phyloP scores from a whole-genome alignment of 306 rosid genomes.

The Castanopsis chinensis region DNA sequence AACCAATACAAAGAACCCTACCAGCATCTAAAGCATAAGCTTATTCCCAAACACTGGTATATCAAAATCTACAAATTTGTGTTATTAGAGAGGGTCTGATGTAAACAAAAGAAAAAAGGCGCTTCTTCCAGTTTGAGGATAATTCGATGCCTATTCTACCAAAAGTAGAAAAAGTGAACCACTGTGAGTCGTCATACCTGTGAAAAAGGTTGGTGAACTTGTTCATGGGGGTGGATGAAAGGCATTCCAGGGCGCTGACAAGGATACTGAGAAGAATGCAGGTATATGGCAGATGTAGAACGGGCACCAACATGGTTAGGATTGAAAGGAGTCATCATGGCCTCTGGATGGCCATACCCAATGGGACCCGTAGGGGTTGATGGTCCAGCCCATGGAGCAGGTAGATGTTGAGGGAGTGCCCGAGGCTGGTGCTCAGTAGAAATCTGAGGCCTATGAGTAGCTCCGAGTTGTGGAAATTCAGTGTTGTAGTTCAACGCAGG shows the following conservation, averaged over 20 bases:
- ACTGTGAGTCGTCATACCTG: constrained; percentile 50
- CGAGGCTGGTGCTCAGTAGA: constrained; percentile 74
- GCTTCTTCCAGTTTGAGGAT: background rate
- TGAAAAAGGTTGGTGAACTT: constrained; percentile 75
- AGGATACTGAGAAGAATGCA: constrained; percentile 89
- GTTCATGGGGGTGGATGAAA: constrained; percentile 76
- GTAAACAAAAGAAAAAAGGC: background rate
- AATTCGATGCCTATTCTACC: background rate
- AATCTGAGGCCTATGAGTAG: constrained; percentile 77
- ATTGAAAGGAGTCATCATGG: constrained; percentile 69
- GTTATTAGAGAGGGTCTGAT: background rate
- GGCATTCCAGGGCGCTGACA: constrained; percentile 90
- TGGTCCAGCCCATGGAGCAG: constrained; percentile 73
- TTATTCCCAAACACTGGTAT: background rate
- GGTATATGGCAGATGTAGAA: constrained; percentile 62
- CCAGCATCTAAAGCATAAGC: background rate
- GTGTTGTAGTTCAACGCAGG: constrained; percentile 87
- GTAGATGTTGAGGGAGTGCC: constrained; percentile 70
- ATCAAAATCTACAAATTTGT: background rate
- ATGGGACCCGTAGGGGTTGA: constrained; percentile 63
- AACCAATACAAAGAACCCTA: background rate
- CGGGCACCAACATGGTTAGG: constrained; percentile 73
- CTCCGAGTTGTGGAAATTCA: constrained; percentile 95
- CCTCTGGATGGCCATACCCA: constrained; percentile 84
- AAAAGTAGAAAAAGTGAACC: background rate